A percentile compares a stretch with the other conserved stretches of the same genome.
phyloP scores from a whole-genome alignment of 495 filamentous ascomycete genomes.

The Penicillium simplicissimum region DNA sequence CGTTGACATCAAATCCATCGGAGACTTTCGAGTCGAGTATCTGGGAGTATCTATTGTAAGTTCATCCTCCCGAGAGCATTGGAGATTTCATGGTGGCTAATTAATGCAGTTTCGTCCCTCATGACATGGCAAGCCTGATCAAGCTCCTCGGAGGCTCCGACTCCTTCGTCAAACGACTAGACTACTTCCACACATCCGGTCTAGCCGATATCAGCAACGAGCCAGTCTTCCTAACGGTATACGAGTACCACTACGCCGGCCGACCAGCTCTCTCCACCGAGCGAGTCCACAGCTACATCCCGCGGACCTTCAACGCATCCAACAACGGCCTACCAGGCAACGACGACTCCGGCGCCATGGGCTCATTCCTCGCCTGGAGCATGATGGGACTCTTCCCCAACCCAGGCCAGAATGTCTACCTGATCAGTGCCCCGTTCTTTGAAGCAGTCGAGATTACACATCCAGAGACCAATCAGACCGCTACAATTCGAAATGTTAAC shows the following conservation, averaged over 20 bases:
- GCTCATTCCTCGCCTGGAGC: constrained; percentile 59
- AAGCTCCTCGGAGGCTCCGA: constrained; percentile 58
- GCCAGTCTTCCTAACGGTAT: constrained; percentile 68
- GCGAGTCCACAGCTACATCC: constrained; percentile 65
- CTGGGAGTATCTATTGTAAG: constrained; percentile 65
- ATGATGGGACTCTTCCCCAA: constrained; percentile 64
- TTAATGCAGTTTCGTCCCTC: constrained; percentile 58
- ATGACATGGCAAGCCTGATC: constrained; percentile 66
- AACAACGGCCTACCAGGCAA: constrained; percentile 66
- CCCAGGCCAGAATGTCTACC: constrained; percentile 66
- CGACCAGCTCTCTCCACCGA: constrained; percentile 63
- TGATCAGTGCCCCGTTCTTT: constrained; percentile 69
- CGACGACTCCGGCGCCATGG: constrained; percentile 64
- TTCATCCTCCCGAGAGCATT: background rate
- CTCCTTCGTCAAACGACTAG: constrained; percentile 59
- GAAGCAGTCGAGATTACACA: constrained; percentile 61
- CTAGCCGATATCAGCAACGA: constrained; percentile 75
- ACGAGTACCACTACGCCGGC: constrained; percentile 72
- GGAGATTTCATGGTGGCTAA: background rate
- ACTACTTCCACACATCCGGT: constrained; percentile 65
- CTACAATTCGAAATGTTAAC: constrained; percentile 60
- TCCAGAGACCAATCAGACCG: constrained; percentile 58
- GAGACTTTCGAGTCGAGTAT: constrained; percentile 73
- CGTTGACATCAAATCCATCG: constrained; percentile 60
- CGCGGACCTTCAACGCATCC: constrained; percentile 59